phyloP scores from a whole-genome alignment of 2,329 filamentous ascomycete species.

The Escovopsis sp. region DNA sequence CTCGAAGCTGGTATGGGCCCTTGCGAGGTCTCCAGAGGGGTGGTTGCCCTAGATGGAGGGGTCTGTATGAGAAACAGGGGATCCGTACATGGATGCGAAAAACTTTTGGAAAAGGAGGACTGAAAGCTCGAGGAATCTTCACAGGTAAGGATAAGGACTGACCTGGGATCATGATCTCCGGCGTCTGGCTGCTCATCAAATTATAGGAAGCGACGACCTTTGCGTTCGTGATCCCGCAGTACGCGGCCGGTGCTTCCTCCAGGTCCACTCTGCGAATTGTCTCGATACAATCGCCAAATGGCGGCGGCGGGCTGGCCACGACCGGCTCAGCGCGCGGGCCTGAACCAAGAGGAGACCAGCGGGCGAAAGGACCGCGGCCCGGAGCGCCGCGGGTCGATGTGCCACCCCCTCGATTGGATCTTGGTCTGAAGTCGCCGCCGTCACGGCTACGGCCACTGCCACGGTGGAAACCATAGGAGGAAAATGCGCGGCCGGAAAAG shows the following conservation, averaged over 20 bases:
- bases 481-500: too few relatives aligned
- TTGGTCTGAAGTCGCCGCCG: too few relatives aligned
- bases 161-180: slow-evolving; percentile 31
- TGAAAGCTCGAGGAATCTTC: too few relatives aligned
- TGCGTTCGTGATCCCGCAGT: slow-evolving; percentile 19
- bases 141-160: neutral
- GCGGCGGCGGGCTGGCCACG: slow-evolving; percentile 6
- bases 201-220: slow-evolving; percentile 32
- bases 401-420: too few relatives aligned
- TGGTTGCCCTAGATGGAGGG: slow-evolving; percentile 13
- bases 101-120: too few relatives aligned
- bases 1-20: slow-evolving; percentile 10
- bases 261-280: slow-evolving; percentile 6
- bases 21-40: slow-evolving; percentile 20
- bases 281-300: slow-evolving; percentile 12
- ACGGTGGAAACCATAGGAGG: too few relatives aligned
- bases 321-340: neutral
- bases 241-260: neutral
- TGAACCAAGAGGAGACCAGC: neutral
- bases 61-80: neutral
- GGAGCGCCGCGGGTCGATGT: too few relatives aligned
- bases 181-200: slow-evolving; percentile 25
- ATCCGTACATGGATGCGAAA: too few relatives aligned
- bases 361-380: too few relatives aligned
- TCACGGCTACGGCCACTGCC: too few relatives aligned